Evolutionary conservation across 352 stramenopile species (phyloP).

Genomic region (Peronosclerospora sorghi): DNA sequence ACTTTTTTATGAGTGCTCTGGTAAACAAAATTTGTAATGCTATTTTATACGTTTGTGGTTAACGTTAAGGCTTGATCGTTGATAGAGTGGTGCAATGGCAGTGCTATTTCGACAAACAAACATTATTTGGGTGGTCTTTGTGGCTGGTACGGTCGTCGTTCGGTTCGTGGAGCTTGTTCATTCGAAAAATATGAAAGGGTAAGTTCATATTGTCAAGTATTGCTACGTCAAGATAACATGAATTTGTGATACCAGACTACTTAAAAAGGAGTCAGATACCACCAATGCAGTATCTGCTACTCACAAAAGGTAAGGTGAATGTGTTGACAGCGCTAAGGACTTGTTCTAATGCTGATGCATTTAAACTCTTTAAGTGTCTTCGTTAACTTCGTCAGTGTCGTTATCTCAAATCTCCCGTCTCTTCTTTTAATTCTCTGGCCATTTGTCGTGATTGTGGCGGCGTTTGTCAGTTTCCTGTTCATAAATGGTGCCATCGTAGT

Average conservation of each 20-base stretch:
- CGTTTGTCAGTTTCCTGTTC: slow-evolving; percentile 56
- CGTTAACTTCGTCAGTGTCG: slow-evolving; percentile 48
- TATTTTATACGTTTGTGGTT: not conserved
- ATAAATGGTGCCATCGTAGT: slow-evolving; percentile 73
- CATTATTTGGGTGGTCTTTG: slow-evolving; percentile 85
- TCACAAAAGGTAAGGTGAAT: slow-evolving; percentile 9
- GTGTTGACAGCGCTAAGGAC: no score
- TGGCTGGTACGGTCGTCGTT: slow-evolving; percentile 62
- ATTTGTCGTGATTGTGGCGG: slow-evolving; percentile 42
- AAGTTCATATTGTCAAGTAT: not conserved
- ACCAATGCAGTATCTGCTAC: slow-evolving; percentile 10
- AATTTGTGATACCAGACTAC: slow-evolving; percentile 13
- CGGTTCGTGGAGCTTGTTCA: slow-evolving; percentile 58
- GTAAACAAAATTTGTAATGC: slow-evolving; percentile 16
- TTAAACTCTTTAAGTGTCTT: slow-evolving; percentile 31
- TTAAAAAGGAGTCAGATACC: slow-evolving; percentile 21
- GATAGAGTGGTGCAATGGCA: slow-evolving; percentile 50
- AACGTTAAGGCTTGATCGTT: not conserved
- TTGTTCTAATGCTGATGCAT: not conserved
- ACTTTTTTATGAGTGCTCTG: slow-evolving; percentile 50
- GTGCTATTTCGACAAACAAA: slow-evolving; percentile 88
- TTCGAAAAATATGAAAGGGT: slow-evolving; percentile 66
- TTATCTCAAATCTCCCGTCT: slow-evolving; percentile 35
- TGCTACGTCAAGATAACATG: no score
- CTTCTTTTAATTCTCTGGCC: slow-evolving; percentile 63